Evolutionary conservation across 495 filamentous ascomycete genomes (phyloP).

Genomic region (Neurospora cerealis): DNA sequence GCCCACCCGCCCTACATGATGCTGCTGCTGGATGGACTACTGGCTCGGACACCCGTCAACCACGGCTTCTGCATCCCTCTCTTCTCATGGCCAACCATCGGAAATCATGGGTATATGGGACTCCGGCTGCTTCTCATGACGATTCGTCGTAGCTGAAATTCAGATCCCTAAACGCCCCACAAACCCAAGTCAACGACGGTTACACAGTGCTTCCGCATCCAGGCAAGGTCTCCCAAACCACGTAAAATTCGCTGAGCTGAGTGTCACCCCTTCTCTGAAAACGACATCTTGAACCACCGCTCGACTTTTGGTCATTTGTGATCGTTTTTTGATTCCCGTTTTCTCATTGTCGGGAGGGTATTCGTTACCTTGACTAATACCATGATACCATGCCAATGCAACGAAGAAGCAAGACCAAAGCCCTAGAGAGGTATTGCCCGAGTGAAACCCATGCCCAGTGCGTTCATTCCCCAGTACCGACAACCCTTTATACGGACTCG

Average conservation of each 20-base stretch:
- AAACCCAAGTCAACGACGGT: not conserved
- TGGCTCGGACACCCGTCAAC: not conserved
- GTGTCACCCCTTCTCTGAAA: not conserved
- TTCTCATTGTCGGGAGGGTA: slow-evolving; percentile 21
- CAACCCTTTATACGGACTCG: slow-evolving; percentile 70
- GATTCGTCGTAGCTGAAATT: not conserved
- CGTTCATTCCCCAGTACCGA: slow-evolving; percentile 30
- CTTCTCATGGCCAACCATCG: not conserved
- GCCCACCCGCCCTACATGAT: not conserved
- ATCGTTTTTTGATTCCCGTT: slow-evolving; percentile 30
- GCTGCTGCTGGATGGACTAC: not conserved
- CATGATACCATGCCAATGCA: slow-evolving; percentile 48
- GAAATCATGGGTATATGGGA: not conserved
- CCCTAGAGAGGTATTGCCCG: slow-evolving; percentile 42
- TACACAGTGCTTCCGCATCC: not conserved
- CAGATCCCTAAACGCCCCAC: not conserved
- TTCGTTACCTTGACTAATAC: slow-evolving; percentile 38
- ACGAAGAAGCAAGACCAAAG: slow-evolving; percentile 37
- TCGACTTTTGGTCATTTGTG: slow-evolving; percentile 21
- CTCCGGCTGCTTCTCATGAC: not conserved
- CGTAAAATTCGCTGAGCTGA: slow-evolving; percentile 2
- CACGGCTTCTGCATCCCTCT: not conserved
- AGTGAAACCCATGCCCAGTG: slow-evolving; percentile 39
- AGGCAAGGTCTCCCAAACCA: not conserved
- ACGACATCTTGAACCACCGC: slow-evolving; percentile 4